phyloP scores from a whole-genome alignment of 345 rosid species.

The Stellera chamaejasme region DNA sequence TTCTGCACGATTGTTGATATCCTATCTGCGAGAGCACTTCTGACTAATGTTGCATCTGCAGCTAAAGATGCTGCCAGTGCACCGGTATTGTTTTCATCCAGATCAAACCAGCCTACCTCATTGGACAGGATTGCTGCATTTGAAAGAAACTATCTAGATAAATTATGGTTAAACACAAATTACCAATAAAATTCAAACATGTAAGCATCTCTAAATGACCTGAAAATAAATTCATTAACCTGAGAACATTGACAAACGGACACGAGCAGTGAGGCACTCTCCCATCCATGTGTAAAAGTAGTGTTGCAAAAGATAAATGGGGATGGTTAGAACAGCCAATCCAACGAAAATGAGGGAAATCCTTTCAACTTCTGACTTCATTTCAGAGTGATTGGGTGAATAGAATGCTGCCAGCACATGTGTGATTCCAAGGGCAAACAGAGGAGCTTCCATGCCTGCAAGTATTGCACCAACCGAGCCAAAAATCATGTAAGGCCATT shows the following conservation, averaged over 20 bases:
- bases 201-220: not conserved
- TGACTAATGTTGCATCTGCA: slow-evolving; percentile 70
- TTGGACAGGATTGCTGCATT: slow-evolving; percentile 66
- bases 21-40: slow-evolving; percentile 76
- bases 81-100: slow-evolving; percentile 69
- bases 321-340: slow-evolving; percentile 42
- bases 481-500: slow-evolving; percentile 74
- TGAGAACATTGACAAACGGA: slow-evolving; percentile 63
- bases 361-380: slow-evolving; percentile 38
- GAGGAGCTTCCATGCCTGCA: slow-evolving; percentile 62
- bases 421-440: slow-evolving; percentile 65
- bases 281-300: slow-evolving; percentile 81
- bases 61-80: slow-evolving; percentile 59
- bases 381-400: slow-evolving; percentile 28
- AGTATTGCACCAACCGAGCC: slow-evolving; percentile 75
- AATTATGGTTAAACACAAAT: not conserved
- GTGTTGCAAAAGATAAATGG: slow-evolving; percentile 62
- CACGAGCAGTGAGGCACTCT: slow-evolving; percentile 67
- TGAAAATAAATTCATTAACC: slow-evolving; percentile 29
- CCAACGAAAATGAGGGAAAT: slow-evolving; percentile 42
- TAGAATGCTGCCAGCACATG: slow-evolving; percentile 62
- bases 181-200: too few species aligned
- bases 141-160: slow-evolving; percentile 1
- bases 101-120: slow-evolving; percentile 90
- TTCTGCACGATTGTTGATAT: slow-evolving; percentile 77